Evolutionary conservation across 2,329 filamentous ascomycete genomes (phyloP), one percentile per base, ranked within the genome.

Genomic region (Pezicula carpinea): DNA sequence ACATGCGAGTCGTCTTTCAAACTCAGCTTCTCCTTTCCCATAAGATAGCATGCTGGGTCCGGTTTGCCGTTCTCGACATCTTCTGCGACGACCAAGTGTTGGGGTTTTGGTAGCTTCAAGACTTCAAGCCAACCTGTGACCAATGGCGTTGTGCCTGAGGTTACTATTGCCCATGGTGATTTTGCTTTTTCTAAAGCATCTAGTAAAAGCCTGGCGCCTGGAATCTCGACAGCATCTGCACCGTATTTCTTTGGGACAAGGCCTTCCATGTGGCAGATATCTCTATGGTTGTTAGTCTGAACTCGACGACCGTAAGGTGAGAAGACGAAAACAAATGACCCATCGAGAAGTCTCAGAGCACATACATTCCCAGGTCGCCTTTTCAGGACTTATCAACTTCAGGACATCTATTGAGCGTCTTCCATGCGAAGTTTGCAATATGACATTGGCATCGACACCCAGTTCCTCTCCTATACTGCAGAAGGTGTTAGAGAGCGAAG

Each of bases 361-460:
- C 31, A 6, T 70, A 95, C 89, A 96, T 54, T 96, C 89, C 89
- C 87, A 92, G 59, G 85, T 96, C 35, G 93, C 93, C 64, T 89
- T 89, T 57, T 87, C 83, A 14, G 89, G 87, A 52, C 88, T 84
- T 49, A 96, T 79, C 22, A 91, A 72, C 64, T 80, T 80, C 49
- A 99, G 75, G 3, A 87, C 82, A 59, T 99, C 93, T 60, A 97
- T 96, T 56, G 83, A 89, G 49, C 93, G 76, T 50, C 92, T 82
- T 52, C 93, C 93, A 68, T 99, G 93, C 5, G 90, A 96, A 8
- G 89, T 95, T 59, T 89, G 79, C 21, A 97, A 77, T 59, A 99
- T 97, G 39, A 85, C 79, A 40, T 84, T 76, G n/a, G 89, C 87
- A 55, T 89, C 81, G 18, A 96, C 84, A 19, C 88, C 88, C 59